Percentiles rank a stretch among this genome's conserved stretches.
These are phyloP conservation scores for Cotoneaster glaucophyllus DNA, from an alignment of 306 rosid genomes.

Conservation along the genomic window DNA sequence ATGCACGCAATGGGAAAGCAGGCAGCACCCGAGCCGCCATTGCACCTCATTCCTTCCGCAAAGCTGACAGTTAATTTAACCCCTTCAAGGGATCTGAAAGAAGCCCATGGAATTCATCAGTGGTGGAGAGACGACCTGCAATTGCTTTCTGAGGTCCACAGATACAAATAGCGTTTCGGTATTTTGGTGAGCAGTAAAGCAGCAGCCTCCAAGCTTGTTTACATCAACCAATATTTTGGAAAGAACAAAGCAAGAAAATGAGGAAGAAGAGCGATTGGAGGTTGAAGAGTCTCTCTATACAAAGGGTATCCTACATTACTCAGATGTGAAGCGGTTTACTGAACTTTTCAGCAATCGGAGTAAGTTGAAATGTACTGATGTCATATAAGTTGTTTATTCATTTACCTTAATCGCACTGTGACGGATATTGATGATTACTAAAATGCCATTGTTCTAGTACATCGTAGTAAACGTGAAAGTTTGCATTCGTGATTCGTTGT, in stretches of 20 bases:
- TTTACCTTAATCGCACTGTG: too few species aligned
- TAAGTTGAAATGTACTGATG: background rate
- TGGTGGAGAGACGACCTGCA: conserved; percentile 73
- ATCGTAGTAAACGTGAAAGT: background rate
- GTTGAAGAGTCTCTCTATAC: too few species aligned
- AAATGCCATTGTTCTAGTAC: too few species aligned
- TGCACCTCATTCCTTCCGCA: conserved; percentile 92
- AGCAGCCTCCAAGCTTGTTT: background rate
- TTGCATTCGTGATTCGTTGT: too few species aligned
- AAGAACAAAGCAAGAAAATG: background rate
- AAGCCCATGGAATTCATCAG: conserved; percentile 93
- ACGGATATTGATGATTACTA: background rate
- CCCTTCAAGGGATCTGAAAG: conserved; percentile 44
- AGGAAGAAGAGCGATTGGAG: background rate
- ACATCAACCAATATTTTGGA: background rate
- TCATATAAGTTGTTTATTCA: too few species aligned
- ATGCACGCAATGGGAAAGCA: conserved; percentile 64
- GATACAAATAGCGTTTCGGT: conserved; percentile 28
- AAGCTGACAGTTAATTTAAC: conserved; percentile 35
- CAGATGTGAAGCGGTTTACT: background rate
- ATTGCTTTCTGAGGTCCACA: conserved; percentile 38
- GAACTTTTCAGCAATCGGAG: background rate
- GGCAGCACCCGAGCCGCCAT: conserved; percentile 40
- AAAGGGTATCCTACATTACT: too few species aligned
- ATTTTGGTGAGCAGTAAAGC: background rate